A percentile compares a stretch with the other conserved stretches of the same genome.
These are phyloP conservation scores for Gossypium schwendimanii DNA, from an alignment of 441 rosid genomes.

Conservation along the genomic window DNA sequence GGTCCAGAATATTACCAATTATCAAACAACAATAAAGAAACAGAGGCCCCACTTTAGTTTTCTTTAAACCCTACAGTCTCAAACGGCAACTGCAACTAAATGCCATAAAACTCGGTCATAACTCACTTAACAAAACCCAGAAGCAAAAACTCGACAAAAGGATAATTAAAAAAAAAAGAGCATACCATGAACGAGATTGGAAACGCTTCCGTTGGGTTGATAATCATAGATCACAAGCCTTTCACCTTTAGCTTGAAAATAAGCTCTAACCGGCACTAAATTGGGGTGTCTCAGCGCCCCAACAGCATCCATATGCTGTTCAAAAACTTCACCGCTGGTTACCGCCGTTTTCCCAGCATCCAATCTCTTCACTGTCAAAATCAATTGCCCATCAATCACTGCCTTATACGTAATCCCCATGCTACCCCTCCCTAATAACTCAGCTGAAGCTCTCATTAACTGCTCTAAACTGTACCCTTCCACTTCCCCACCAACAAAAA, in stretches of 20 bases:
- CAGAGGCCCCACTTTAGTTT: background rate
- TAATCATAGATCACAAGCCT: conserved; percentile 75
- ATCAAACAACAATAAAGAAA: background rate
- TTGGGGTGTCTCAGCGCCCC: conserved; percentile 68
- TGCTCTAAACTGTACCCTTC: conserved; percentile 62
- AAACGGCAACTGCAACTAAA: background rate
- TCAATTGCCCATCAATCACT: conserved; percentile 53
- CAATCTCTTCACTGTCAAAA: conserved; percentile 72
- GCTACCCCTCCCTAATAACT: conserved; percentile 72
- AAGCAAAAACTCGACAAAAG: background rate
- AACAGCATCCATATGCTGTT: conserved; percentile 63
- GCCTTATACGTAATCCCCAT: conserved; percentile 81
- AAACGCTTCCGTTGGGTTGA: conserved; percentile 85
- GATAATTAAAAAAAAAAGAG: background rate
- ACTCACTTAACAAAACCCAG: conserved; percentile 6
- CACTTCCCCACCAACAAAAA: conserved; percentile 59
- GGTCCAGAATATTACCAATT: background rate
- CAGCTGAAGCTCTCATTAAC: conserved; percentile 83
- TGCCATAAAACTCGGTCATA: background rate
- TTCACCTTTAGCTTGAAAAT: conserved; percentile 74
- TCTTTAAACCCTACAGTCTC: background rate
- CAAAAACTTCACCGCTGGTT: conserved; percentile 43
- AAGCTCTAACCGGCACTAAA: conserved; percentile 69
- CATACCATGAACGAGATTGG: conserved; percentile 78
- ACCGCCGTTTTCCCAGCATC: conserved; percentile 51